Percentiles rank a stretch among this genome's conserved stretches.
Evolutionary conservation across 2,329 filamentous ascomycete genomes (phyloP).

Genomic region (Endocalyx cinctus): DNA sequence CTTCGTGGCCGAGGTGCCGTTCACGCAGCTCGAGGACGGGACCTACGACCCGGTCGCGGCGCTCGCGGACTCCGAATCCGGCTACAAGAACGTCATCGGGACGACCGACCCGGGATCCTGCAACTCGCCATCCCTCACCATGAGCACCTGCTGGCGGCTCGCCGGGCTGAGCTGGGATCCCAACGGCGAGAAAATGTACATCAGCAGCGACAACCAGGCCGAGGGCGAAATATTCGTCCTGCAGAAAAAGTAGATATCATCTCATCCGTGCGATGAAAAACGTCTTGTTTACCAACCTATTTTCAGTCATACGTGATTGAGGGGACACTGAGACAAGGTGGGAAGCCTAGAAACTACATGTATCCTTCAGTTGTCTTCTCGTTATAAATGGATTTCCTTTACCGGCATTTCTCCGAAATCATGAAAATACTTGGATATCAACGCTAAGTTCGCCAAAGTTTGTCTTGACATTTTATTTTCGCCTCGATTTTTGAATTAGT

Average conservation of each 20-base stretch:
- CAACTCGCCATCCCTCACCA: conserved; percentile 27
- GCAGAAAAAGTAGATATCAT: conserved; percentile 19
- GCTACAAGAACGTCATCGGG: conserved; percentile 42
- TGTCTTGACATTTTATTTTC: too few species aligned
- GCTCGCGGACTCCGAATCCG: conserved; percentile 33
- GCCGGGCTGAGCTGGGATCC: conserved; percentile 38
- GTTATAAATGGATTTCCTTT: too few species aligned
- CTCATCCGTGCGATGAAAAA: too few species aligned
- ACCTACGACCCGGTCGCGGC: conserved; percentile 24
- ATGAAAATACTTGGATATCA: too few species aligned
- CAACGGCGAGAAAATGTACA: conserved; percentile 42
- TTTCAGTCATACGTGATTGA: too few species aligned
- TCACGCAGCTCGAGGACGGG: conserved; percentile 27
- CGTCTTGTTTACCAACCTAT: too few species aligned
- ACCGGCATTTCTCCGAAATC: too few species aligned
- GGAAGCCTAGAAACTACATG: too few species aligned
- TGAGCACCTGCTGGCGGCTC: conserved; percentile 44
- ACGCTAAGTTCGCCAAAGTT: too few species aligned
- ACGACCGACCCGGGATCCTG: conserved; percentile 42
- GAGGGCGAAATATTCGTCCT: conserved; percentile 42
- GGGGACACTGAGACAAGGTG: too few species aligned
- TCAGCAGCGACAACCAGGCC: conserved; percentile 41
- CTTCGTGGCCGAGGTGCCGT: conserved; percentile 30
- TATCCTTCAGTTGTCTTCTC: too few species aligned
- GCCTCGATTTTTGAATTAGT: too few species aligned